These are phyloP conservation scores for Cymbopogon citratus DNA, from an alignment of 176 grass and related monocot species.

Conservation along the genomic window DNA sequence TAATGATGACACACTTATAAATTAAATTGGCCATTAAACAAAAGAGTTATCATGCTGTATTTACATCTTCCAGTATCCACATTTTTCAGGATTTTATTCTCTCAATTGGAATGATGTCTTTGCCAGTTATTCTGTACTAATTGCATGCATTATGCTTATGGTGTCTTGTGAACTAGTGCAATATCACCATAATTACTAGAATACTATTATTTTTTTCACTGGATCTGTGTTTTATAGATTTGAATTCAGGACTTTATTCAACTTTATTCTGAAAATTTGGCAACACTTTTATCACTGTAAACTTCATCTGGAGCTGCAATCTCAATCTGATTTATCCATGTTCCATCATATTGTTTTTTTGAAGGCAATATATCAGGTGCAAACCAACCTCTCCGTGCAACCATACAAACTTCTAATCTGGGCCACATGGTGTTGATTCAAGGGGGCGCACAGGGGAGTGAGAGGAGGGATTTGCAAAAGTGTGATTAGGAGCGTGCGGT, in stretches of 20 bases:
- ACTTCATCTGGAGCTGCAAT: not conserved
- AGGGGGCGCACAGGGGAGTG: no score
- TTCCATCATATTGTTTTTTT: not conserved
- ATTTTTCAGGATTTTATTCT: not conserved
- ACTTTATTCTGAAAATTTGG: not conserved
- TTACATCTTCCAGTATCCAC: not conserved
- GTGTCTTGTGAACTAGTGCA: not conserved
- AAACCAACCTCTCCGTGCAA: no score
- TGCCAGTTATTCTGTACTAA: not conserved
- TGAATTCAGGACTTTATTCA: conserved; percentile 6
- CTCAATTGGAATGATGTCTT: not conserved
- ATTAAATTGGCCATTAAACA: not conserved
- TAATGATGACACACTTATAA: not conserved
- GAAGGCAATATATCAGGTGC: no score
- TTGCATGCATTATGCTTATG: not conserved
- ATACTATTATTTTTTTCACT: not conserved
- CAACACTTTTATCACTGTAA: not conserved
- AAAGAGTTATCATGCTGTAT: not conserved
- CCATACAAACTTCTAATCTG: no score
- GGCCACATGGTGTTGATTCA: no score
- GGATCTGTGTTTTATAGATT: not conserved
- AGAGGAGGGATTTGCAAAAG: no score
- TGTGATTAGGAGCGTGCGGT: no score
- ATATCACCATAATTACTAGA: not conserved
- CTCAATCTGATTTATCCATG: not conserved